A percentile compares a stretch with the other conserved stretches of the same genome.
These are phyloP conservation scores for Tripidium arundinaceum DNA, from an alignment of 202 grass and related monocot species.

Conservation along the genomic window DNA sequence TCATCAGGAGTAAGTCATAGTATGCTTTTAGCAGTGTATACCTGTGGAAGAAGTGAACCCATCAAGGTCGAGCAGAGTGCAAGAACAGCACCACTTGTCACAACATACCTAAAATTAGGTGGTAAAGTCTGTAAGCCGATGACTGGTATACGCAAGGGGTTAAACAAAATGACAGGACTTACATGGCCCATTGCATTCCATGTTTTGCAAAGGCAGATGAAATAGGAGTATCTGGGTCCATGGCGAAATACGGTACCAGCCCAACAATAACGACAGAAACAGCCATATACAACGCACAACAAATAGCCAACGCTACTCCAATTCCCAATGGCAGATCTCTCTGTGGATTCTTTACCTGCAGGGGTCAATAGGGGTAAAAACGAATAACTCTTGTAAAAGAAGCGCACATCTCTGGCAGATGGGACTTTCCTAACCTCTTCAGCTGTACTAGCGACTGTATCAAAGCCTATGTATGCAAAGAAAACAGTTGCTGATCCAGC, in stretches of 20 bases:
- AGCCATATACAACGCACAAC: slow-evolving; percentile 88
- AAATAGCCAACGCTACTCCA: slow-evolving; percentile 72
- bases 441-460: slow-evolving; percentile 91
- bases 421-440: slow-evolving; percentile 65
- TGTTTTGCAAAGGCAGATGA: slow-evolving; percentile 89
- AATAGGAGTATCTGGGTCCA: slow-evolving; percentile 99
- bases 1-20: slow-evolving; percentile 11
- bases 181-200: slow-evolving; percentile 96
- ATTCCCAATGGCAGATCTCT: slow-evolving; percentile 92
- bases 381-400: slow-evolving; percentile 2
- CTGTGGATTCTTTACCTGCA: slow-evolving; percentile 93
- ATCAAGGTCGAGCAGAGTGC: slow-evolving; percentile 96
- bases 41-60: slow-evolving; percentile 98
- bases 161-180: slow-evolving; percentile 27
- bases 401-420: slow-evolving; percentile 1
- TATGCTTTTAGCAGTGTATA: slow-evolving; percentile 29
- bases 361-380: slow-evolving; percentile 7
- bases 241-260: slow-evolving; percentile 86
- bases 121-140: slow-evolving; percentile 7
- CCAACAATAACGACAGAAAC: slow-evolving; percentile 95
- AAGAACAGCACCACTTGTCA: slow-evolving; percentile 90
- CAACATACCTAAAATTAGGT: slow-evolving; percentile 72
- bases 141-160: neutral
- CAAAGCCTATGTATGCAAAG: slow-evolving; percentile 98
- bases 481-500: slow-evolving; percentile 96